Evolutionary conservation across 371 early-diverging fungal genomes (phyloP), one percentile per base, ranked within the genome.

Genomic region (Mucor piriformis): DNA sequence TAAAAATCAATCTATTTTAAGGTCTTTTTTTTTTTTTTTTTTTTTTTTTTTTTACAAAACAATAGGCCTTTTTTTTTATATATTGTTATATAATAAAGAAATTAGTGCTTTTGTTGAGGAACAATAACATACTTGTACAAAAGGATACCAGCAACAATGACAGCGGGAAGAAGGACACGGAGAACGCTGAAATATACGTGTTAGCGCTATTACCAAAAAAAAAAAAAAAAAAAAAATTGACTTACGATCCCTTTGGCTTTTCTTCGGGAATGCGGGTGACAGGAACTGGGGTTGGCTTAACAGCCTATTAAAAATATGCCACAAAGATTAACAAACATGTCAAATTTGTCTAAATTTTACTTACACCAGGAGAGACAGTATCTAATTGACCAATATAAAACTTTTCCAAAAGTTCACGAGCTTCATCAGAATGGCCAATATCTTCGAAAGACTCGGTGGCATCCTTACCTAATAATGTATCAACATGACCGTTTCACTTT

Each of bases 371-470:
- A 42, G 65, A 70, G 32, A 50, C 57, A 50, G 64, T 66, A 46
- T 70, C 74, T 34, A 78, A 53, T 47, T 66, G 62, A 63, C 73
- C 76, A 62, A 78, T 54, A 12, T 54, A 61, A 50, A 71, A 75
- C 53, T 73, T 66, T 25, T 64, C 53, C 49, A 76, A 58, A n/a
- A 66, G 68, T 27, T 70, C 69, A 63, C 73, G 72, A 23, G 72
- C 69, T 57, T 92, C 92, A 33, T 92, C 90, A 25, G 89, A 89
- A 79, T 93, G 94, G 34, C 90, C 89, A 53, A 93, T 89, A 64
- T 93, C 94, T 63, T 93, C 92, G 60, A 94, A 94, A n/a, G 89
- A 87, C 51, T 87, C 91, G 38, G 93, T 89, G 38, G 92, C 91
- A 64, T 94, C 92, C 63, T 75, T 75, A 57, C 92, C 77, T 77